A percentile compares a stretch with the other conserved stretches of the same genome.
These are phyloP conservation scores for Venturia pyrina DNA, from an alignment of 2,329 filamentous ascomycete species.

Conservation along the genomic window DNA sequence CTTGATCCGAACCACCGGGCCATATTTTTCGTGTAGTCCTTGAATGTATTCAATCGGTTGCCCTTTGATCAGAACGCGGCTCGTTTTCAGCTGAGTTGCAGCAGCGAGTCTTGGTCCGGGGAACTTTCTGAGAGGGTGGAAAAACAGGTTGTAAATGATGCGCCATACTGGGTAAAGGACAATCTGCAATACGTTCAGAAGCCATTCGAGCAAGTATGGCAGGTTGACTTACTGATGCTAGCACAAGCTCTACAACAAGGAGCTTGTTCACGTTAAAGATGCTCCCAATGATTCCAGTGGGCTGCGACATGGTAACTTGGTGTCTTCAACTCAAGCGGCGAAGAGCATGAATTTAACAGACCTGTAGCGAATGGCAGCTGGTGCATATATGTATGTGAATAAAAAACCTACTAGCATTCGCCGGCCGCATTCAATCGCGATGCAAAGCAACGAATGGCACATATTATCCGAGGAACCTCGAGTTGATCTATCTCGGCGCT, in stretches of 20 bases:
- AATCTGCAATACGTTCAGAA: background rate
- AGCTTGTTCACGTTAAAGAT: background rate
- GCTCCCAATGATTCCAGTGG: background rate
- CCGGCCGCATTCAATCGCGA: too few relatives aligned
- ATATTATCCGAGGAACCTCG: too few relatives aligned
- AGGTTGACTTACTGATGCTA: background rate
- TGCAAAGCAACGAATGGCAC: too few relatives aligned
- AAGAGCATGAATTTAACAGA: too few relatives aligned
- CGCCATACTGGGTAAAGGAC: background rate
- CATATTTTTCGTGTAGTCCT: constrained; percentile 23
- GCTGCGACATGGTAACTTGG: background rate
- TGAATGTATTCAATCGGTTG: background rate
- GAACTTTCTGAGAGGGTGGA: constrained; percentile 13
- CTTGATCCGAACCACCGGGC: constrained; percentile 36
- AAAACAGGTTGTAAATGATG: constrained; percentile 12
- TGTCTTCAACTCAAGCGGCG: too few relatives aligned
- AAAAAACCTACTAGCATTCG: too few relatives aligned
- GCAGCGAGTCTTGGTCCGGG: constrained; percentile 11
- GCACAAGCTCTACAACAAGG: background rate
- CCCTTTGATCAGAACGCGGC: background rate
- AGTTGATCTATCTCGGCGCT: too few relatives aligned
- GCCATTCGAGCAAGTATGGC: too few relatives aligned
- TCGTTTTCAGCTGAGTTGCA: background rate
- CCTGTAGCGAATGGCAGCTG: too few relatives aligned
- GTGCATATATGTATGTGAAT: too few relatives aligned